Evolutionary conservation across 2,329 filamentous ascomycete genomes (phyloP).

Genomic region (Cryphonectria parasitica): DNA sequence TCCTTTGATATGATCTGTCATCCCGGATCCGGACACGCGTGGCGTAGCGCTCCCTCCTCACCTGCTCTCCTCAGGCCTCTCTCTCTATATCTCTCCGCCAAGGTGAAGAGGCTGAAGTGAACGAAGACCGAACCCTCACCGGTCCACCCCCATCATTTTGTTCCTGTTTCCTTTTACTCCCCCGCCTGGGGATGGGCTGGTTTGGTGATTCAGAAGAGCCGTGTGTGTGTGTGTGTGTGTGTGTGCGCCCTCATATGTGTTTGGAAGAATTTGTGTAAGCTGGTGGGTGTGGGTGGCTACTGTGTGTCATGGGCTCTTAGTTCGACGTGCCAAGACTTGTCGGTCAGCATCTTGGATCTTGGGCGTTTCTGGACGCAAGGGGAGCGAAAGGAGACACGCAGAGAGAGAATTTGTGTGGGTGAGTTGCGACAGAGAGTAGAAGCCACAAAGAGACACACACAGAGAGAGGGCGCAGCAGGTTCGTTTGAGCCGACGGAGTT

Average conservation of each 20-base stretch:
- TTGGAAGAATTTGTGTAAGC: neutral
- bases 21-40: neutral
- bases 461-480: too few species aligned
- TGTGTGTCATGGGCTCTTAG: neutral
- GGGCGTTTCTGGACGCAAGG: neutral
- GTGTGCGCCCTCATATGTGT: too few species aligned
- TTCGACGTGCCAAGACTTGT: constrained; percentile 4
- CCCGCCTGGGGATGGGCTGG: neutral
- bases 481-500: neutral
- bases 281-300: neutral
- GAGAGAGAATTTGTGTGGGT: too few species aligned
- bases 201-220: neutral
- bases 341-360: constrained; percentile 6
- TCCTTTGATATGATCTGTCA: neutral
- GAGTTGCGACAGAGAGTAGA: too few species aligned
- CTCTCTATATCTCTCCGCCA: too few species aligned
- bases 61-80: too few species aligned
- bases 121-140: neutral
- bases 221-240: neutral
- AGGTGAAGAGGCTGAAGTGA: neutral
- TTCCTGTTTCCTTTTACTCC: neutral
- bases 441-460: too few species aligned
- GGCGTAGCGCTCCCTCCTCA: neutral
- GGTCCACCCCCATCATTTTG: neutral
- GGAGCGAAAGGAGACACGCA: neutral